Conservation (phyloP, 2,329 filamentous ascomycete genomes). For the Davidsoniella virescens region DNA sequence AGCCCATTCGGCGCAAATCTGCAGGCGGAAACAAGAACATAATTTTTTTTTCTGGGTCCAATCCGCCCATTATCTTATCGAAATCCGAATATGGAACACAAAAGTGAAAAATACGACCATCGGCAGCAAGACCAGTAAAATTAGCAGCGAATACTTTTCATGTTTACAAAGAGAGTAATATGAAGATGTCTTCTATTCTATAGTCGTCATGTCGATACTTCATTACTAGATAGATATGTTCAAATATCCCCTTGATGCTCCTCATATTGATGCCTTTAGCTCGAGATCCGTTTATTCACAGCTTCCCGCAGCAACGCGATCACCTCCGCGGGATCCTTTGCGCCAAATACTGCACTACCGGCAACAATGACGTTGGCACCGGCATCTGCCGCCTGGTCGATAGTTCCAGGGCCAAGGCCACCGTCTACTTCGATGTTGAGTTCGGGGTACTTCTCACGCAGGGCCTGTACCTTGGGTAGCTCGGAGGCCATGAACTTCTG, state of each 20-base stretch:
- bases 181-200: neutral
- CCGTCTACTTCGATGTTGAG: slow-evolving; percentile 97
- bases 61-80: slow-evolving; percentile 12
- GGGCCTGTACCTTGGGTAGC: slow-evolving; percentile 77
- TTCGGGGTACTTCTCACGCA: slow-evolving; percentile 72
- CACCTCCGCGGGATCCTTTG: slow-evolving; percentile 71
- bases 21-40: slow-evolving; percentile 3
- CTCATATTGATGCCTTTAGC: slow-evolving; percentile 23
- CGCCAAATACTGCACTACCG: slow-evolving; percentile 88
- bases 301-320: slow-evolving; percentile 66
- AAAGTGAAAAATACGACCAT: neutral
- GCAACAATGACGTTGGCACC: slow-evolving; percentile 97
- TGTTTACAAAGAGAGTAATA: neutral
- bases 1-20: slow-evolving; percentile 8
- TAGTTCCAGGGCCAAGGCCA: slow-evolving; percentile 71
- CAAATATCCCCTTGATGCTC: neutral
- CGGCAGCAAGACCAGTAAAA: neutral
- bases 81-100: neutral
- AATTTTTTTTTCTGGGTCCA: slow-evolving; percentile 11
- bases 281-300: slow-evolving; percentile 43
- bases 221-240: neutral
- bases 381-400: slow-evolving; percentile 85
- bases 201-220: neutral
- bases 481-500: slow-evolving; percentile 98
- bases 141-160: neutral